Percentiles rank a stretch among this genome's conserved stretches.
Evolutionary conservation across 257 asterid species (phyloP).

Genomic region (Misopates orontium): DNA sequence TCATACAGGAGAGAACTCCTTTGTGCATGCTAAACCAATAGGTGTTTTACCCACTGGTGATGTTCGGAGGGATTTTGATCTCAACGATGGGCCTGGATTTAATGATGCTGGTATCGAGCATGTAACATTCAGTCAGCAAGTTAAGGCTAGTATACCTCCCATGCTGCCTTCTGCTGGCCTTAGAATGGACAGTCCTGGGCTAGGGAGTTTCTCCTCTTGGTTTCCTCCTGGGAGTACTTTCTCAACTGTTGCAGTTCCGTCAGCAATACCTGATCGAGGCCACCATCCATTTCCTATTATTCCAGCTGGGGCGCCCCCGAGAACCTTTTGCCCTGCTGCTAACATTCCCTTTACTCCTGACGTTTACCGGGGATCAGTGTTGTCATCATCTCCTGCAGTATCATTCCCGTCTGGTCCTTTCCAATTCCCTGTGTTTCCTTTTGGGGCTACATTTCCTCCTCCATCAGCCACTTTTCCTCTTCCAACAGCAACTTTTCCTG

Average conservation of each 20-base stretch:
- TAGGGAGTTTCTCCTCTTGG: conserved; percentile 58
- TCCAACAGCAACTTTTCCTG: conserved; percentile 36
- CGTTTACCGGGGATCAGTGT: conserved; percentile 39
- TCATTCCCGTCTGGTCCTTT: conserved; percentile 39
- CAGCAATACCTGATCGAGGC: conserved; percentile 44
- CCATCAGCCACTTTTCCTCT: conserved; percentile 40
- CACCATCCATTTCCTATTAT: conserved; percentile 33
- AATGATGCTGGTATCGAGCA: conserved; percentile 34
- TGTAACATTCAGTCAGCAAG: conserved; percentile 18
- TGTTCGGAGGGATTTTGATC: conserved; percentile 49
- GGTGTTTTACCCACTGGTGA: conserved; percentile 29
- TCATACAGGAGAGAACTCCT: conserved; percentile 28
- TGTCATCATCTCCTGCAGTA: conserved; percentile 50
- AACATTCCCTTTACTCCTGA: conserved; percentile 34
- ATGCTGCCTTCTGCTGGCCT: conserved; percentile 23
- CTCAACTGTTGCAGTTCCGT: conserved; percentile 40
- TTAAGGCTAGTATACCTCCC: conserved; percentile 22
- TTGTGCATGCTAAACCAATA: conserved; percentile 30
- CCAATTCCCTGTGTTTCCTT: conserved; percentile 46
- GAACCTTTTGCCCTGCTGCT: conserved; percentile 37
- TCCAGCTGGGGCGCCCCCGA: conserved; percentile 45
- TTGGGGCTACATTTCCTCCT: conserved; percentile 40
- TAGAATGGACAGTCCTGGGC: conserved; percentile 44
- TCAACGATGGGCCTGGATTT: conserved; percentile 47
- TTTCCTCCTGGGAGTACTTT: conserved; percentile 55